These are phyloP conservation scores for Ogataea pignaliae DNA, from an alignment of 805 yeast genomes.

Conservation along the genomic window DNA sequence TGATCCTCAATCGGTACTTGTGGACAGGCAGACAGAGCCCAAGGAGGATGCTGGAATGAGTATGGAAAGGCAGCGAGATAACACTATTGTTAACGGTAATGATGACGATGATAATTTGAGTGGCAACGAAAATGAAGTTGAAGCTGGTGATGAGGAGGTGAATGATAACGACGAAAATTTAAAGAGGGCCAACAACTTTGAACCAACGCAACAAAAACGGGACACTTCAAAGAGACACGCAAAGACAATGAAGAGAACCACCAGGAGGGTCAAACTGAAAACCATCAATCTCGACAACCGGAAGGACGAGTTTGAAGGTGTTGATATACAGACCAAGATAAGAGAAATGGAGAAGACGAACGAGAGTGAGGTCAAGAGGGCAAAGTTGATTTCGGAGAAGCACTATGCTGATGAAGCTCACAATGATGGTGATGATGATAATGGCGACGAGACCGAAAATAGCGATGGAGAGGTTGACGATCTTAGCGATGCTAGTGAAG, in stretches of 20 bases:
- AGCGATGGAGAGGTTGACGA: constrained; percentile 9
- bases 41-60: constrained; percentile 11
- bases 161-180: neutral
- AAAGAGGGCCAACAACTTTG: neutral
- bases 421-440: constrained; percentile 3
- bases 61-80: no score
- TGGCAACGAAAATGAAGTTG: constrained; percentile 18
- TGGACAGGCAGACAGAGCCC: neutral
- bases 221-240: constrained; percentile 22
- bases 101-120: constrained; percentile 2
- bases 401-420: neutral
- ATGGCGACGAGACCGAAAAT: constrained; percentile 13
- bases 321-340: constrained; percentile 41
- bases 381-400: neutral
- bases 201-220: constrained; percentile 2
- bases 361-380: constrained; percentile 11
- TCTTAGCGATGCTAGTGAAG: constrained; percentile 9
- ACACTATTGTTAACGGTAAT: neutral
- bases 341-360: constrained; percentile 24
- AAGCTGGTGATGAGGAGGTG: constrained; percentile 6
- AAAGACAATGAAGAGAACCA: constrained; percentile 48
- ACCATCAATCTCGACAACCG: constrained; percentile 27
- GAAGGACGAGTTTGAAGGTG: constrained; percentile 31
- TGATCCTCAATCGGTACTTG: no score
- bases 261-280: constrained; percentile 46